phyloP scores from a whole-genome alignment of 805 yeast genomes.

The Candida silvicultrix region DNA sequence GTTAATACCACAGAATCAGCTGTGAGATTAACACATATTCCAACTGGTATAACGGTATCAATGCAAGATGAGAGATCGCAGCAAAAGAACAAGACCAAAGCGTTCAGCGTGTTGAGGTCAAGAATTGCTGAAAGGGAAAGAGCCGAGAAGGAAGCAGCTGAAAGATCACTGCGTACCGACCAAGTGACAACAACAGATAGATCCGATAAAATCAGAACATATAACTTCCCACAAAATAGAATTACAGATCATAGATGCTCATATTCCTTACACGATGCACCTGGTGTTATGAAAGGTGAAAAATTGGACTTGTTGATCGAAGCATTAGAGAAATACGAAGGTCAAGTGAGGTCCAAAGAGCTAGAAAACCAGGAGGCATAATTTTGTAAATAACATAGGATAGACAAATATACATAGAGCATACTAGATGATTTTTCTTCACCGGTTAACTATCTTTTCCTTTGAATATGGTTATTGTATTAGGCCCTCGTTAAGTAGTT shows the following conservation, averaged over 20 bases:
- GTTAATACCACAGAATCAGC: constrained; percentile 98
- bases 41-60: constrained; percentile 81
- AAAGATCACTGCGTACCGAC: constrained; percentile 60
- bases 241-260: constrained; percentile 94
- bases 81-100: constrained; percentile 89
- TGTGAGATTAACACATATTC: constrained; percentile 85
- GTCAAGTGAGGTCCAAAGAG: constrained; percentile 34
- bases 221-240: constrained; percentile 88
- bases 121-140: constrained; percentile 79
- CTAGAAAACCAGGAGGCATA: constrained; percentile 10
- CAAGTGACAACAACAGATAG: constrained; percentile 89
- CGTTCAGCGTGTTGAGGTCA: constrained; percentile 75
- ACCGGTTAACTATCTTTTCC: too few species aligned
- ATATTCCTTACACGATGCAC: constrained; percentile 67
- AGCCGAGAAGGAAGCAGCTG: constrained; percentile 55
- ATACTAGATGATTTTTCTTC: too few species aligned
- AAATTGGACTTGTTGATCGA: constrained; percentile 50
- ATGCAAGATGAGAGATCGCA: constrained; percentile 97
- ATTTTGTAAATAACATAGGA: neutral
- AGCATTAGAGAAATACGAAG: constrained; percentile 40
- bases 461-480: too few species aligned
- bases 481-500: too few species aligned
- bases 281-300: constrained; percentile 56
- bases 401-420: neutral
- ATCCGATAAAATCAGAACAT: constrained; percentile 89